phyloP scores from a whole-genome alignment of 2,329 filamentous ascomycete species.

The Paramyrothecium sp. region DNA sequence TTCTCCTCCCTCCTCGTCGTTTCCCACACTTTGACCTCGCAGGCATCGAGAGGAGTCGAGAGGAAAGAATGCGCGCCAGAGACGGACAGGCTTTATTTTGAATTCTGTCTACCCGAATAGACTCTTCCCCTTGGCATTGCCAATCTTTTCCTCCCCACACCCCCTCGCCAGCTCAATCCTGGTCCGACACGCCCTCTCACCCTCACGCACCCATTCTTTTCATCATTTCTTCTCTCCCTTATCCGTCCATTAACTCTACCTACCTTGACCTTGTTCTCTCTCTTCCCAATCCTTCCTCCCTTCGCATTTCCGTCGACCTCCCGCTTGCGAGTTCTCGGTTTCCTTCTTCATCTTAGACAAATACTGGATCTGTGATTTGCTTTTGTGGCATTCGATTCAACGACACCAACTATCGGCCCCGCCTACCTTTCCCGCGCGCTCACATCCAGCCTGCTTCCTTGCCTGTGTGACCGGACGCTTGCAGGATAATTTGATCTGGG shows the following conservation, averaged over 20 bases:
- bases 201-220: not conserved
- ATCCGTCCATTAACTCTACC: not conserved
- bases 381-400: not conserved
- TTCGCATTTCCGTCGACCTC: not conserved
- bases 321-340: not conserved
- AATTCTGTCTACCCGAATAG: not conserved
- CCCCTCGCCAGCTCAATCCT: not conserved
- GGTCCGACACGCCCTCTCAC: not conserved
- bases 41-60: no score
- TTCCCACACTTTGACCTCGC: no score
- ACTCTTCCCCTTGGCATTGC: not conserved
- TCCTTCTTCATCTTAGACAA: no score
- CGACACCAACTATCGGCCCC: constrained; percentile 12
- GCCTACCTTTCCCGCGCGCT: not conserved
- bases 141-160: not conserved
- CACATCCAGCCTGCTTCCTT: not conserved
- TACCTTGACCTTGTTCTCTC: not conserved
- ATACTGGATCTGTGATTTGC: not conserved
- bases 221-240: not conserved
- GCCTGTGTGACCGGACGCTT: not conserved
- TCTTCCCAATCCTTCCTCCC: not conserved
- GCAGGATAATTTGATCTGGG: not conserved
- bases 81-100: not conserved
- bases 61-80: no score
- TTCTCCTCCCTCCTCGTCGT: not conserved